Evolutionary conservation across 2,329 filamentous ascomycete species (phyloP), one percentile per base, ranked within the genome.

Genomic region (Fonsecaea multimorphosa): DNA sequence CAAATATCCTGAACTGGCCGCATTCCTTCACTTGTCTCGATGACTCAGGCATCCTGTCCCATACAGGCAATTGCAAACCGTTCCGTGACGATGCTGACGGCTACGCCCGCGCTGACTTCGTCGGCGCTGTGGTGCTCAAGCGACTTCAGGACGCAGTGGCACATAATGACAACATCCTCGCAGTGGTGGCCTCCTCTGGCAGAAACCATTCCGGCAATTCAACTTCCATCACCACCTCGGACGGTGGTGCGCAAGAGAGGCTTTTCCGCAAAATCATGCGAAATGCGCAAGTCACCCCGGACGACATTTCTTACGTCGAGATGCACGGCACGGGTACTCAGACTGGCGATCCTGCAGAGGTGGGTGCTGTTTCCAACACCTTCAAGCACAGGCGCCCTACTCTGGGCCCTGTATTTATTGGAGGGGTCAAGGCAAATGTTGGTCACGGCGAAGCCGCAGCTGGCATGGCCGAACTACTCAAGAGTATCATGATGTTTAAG

Each of bases 401-500:
- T 16, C 14, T 16, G 14, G 14, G 81, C 31, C 84, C 86, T 0
- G 78, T 91, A 1, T 84, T 85, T 69, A 77, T 90, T 0, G 89
- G 89, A 5, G 82, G 87, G 0, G 82, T 87, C 7, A 91, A 91
- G 71, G 82, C 86, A 3, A 90, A 89, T 52, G 77, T 90, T 1
- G 87, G 87, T 0, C 87, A 90, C 73, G 82, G 84, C 29, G 86
- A 89, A 72, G 24, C 70, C 14, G 70, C 61, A 5, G 63, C 71
- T 31, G 72, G 72, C 19, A 65, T 76, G 1, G 83, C 84, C 0
- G 81, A 84, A 0, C 77, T 90, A 1, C 80, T 85, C 73, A 89
- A 90, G 73, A 63, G 65, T 14, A 55, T 75, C 22, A 59, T 75
- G 36, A 74, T 75, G 72, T 68, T 76, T 5, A 63, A 73, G 27